These are phyloP conservation scores for Kuraishia floccosa DNA, from an alignment of 805 yeast species.

Conservation along the genomic window DNA sequence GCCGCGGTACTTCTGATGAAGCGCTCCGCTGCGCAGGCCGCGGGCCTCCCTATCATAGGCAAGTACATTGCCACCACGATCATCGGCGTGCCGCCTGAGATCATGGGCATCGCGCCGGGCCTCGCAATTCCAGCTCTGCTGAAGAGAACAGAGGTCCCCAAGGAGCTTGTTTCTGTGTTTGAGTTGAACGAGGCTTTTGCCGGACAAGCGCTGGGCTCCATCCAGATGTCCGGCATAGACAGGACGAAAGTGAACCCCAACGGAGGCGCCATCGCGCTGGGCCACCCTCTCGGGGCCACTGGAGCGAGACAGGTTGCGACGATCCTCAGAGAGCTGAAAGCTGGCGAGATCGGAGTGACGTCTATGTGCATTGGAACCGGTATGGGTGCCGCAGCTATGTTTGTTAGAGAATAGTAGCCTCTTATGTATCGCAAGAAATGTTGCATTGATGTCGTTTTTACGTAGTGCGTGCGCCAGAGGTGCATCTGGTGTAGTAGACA, in stretches of 20 bases:
- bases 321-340: constrained; percentile 63
- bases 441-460: background rate
- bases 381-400: constrained; percentile 93
- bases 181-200: constrained; percentile 98
- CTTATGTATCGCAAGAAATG: no score
- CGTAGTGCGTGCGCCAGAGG: constrained; percentile 1
- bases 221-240: constrained; percentile 57
- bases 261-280: constrained; percentile 96
- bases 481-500: background rate
- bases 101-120: constrained; percentile 97
- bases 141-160: constrained; percentile 32
- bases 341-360: constrained; percentile 80
- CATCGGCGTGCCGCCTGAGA: constrained; percentile 93
- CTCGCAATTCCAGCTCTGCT: constrained; percentile 84
- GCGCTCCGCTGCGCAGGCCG: constrained; percentile 71
- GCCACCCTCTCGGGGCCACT: constrained; percentile 88
- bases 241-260: constrained; percentile 67
- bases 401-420: constrained; percentile 78
- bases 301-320: constrained; percentile 89
- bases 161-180: constrained; percentile 60
- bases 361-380: constrained; percentile 98
- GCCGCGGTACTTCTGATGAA: constrained; percentile 81
- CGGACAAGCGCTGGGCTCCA: constrained; percentile 79
- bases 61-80: constrained; percentile 70
- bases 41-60: constrained; percentile 64